phyloP scores from a whole-genome alignment of 305 asterid species.

The Andrographis paniculata region DNA sequence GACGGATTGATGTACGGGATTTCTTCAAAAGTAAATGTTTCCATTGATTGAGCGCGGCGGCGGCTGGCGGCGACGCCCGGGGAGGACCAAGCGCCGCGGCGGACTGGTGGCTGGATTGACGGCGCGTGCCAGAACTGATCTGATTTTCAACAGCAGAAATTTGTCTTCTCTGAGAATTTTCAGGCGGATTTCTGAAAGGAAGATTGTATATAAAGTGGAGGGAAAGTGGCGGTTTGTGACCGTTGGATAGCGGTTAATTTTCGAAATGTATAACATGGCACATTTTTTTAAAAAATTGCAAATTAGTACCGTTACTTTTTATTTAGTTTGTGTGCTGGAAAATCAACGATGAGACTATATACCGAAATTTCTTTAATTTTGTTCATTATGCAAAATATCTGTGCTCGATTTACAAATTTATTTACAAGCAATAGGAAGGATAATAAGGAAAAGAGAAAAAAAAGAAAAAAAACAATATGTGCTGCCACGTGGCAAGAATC shows the following conservation, averaged over 20 bases:
- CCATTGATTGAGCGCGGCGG: constrained; percentile 10
- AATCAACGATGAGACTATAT: too few relatives aligned
- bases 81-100: constrained; percentile 49
- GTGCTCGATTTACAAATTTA: background rate
- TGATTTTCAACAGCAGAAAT: background rate
- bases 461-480: too few relatives aligned
- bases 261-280: background rate
- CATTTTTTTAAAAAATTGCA: too few relatives aligned
- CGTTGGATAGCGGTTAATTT: constrained; percentile 36
- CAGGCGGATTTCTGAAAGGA: background rate
- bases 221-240: constrained; percentile 19
- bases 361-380: too few relatives aligned
- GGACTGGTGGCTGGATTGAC: constrained; percentile 4
- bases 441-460: background rate
- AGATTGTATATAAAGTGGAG: constrained; percentile 9
- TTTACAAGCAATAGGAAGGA: background rate
- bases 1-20: constrained; percentile 7
- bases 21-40: constrained; percentile 22
- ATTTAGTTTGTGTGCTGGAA: too few relatives aligned
- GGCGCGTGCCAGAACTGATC: constrained; percentile 2
- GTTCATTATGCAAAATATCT: too few relatives aligned
- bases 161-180: background rate
- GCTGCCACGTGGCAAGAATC: too few relatives aligned
- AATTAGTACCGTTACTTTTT: too few relatives aligned
- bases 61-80: constrained; percentile 35